Evolutionary conservation across 2,329 filamentous ascomycete genomes (phyloP), one percentile per base, ranked within the genome.

Genomic region (Aspergillus felis): DNA sequence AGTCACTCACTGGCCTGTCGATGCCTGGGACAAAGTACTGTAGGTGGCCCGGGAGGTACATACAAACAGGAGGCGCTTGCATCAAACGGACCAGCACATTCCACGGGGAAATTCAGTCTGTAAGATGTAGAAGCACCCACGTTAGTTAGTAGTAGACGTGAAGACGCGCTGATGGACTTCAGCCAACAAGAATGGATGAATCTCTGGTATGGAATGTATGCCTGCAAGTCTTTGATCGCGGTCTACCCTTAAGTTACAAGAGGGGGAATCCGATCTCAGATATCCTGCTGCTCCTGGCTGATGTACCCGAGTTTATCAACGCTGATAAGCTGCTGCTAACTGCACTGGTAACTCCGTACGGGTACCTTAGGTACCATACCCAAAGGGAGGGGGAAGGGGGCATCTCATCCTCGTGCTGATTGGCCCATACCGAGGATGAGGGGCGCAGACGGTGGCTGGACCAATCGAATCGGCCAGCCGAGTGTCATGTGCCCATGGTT

Each of bases 1-100:
- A 61, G 59, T 61, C 59, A 61, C 59, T 59, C 59, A 44, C 50
- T 42, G 20, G 35, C 54, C 50, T 38, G 56, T 24, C 46, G 50
- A 50, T 49, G 50, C 35, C 25, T 50, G 44, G 24, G 17, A 25
- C 9, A 20, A 46, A 57, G 50, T 35, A 57, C 55, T 63, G 55
- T 61, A 20, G 32, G 47, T 50, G 47, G 49, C n/a, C 27, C 20
- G 49, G 49, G 32, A 35, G 49, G 24, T 41, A 51, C 29, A 51
- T 51, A 51, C 50, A 51, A 51, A 35, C 50, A 51, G 50, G 55
- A 55, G 54, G 56, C 51, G 59, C 52, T 58, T 62, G 56, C 53
- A 62, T 62, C 59, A 38, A 44, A 57, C 55, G 41, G 51, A 44
- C 22, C 42, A 41, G 20, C 27, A 56, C 29, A 44, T 35, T 52